phyloP scores from a whole-genome alignment of 2,329 filamentous ascomycete species.

The Blumeriella jaapii region DNA sequence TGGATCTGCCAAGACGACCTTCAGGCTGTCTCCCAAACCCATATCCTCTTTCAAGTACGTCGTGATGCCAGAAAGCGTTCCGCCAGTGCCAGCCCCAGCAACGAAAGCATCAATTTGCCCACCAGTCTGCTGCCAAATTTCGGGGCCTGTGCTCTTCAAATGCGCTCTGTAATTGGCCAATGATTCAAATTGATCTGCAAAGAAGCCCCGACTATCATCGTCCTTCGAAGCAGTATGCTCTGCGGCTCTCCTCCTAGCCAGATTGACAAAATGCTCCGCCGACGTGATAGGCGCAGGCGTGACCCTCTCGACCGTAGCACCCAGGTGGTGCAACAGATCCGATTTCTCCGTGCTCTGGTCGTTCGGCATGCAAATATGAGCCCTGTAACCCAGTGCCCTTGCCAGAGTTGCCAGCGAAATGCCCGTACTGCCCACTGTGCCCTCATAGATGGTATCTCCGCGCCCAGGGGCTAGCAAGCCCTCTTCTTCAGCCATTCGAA shows the following conservation, averaged over 20 bases:
- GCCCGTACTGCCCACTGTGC: slow-evolving; percentile 90
- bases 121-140: slow-evolving; percentile 70
- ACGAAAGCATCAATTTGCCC: slow-evolving; percentile 77
- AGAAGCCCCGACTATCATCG: slow-evolving; percentile 68
- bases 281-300: slow-evolving; percentile 89
- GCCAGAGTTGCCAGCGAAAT: slow-evolving; percentile 88
- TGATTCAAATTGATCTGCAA: slow-evolving; percentile 94
- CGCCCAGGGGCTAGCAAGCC: slow-evolving; percentile 67
- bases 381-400: slow-evolving; percentile 76
- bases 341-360: slow-evolving; percentile 86
- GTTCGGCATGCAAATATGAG: slow-evolving; percentile 94
- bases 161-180: slow-evolving; percentile 82
- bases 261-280: slow-evolving; percentile 86
- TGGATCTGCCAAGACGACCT: slow-evolving; percentile 80
- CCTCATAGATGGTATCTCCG: slow-evolving; percentile 94
- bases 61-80: slow-evolving; percentile 81
- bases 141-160: slow-evolving; percentile 71
- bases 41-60: slow-evolving; percentile 62
- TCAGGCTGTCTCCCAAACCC: slow-evolving; percentile 31
- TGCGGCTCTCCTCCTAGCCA: slow-evolving; percentile 63
- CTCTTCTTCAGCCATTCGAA: slow-evolving; percentile 65
- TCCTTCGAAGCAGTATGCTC: slow-evolving; percentile 53
- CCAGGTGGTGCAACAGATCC: slow-evolving; percentile 76
- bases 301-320: slow-evolving; percentile 85
- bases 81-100: slow-evolving; percentile 86